Percentiles rank a stretch among this genome's conserved stretches.
phyloP scores from a whole-genome alignment of 306 rosid species.

The Sechiopsis laciniata region DNA sequence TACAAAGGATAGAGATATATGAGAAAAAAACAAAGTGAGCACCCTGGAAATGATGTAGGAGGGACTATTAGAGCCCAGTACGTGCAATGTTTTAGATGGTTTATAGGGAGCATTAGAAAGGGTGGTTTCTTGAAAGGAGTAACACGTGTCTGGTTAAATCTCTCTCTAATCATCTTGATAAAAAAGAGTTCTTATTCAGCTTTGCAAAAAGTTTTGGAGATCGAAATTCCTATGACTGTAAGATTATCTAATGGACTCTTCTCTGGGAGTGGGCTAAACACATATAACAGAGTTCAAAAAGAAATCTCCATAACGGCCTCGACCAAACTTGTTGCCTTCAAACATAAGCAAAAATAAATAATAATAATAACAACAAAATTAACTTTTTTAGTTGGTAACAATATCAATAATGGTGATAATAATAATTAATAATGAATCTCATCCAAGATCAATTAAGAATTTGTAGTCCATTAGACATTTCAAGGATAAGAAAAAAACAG shows the following conservation, averaged over 20 bases:
- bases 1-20: slow-evolving; percentile 29
- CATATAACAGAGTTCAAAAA: neutral
- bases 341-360: neutral
- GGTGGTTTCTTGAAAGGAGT: slow-evolving; percentile 7
- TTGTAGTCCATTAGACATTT: neutral
- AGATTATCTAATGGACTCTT: neutral
- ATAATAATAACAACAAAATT: neutral
- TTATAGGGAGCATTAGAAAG: neutral
- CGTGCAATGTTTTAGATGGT: slow-evolving; percentile 1
- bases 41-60: slow-evolving; percentile 13
- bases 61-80: neutral
- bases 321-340: neutral
- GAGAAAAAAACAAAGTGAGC: slow-evolving; percentile 11
- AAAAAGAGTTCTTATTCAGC: neutral
- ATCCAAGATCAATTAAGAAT: neutral
- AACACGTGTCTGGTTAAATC: neutral
- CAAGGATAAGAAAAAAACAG: neutral
- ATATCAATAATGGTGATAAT: too few species aligned
- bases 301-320: neutral
- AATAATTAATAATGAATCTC: neutral
- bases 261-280: neutral
- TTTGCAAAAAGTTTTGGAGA: neutral
- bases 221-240: neutral
- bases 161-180: neutral
- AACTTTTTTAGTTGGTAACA: too few species aligned